Conservation (phyloP, 1,139 yeast species). For the Pichia sp. region DNA sequence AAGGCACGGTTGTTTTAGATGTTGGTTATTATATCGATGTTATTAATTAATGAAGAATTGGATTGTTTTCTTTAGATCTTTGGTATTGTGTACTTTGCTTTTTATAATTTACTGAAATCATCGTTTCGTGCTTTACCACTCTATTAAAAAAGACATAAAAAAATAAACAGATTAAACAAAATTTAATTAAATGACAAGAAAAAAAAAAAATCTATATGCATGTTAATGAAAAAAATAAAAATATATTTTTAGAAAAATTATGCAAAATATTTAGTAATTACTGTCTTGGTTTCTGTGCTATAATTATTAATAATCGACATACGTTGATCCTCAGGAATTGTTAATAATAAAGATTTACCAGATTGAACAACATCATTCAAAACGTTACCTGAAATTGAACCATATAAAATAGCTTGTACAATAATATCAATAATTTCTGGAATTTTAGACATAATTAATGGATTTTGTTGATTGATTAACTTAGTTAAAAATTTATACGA, state of each 20-base stretch:
- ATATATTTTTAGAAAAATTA: background rate
- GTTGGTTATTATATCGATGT: constrained; percentile 14
- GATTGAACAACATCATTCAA: constrained; percentile 61
- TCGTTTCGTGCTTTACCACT: no score
- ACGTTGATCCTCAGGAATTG: constrained; percentile 58
- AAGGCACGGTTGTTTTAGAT: constrained; percentile 23
- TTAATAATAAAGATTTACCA: constrained; percentile 44
- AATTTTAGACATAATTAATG: constrained; percentile 41
- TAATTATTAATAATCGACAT: constrained; percentile 56
- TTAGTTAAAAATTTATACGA: constrained; percentile 73
- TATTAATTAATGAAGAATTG: background rate
- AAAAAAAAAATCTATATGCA: background rate
- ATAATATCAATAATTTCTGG: constrained; percentile 69
- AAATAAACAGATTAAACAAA: background rate
- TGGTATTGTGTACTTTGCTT: no score
- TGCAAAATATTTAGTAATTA: constrained; percentile 57
- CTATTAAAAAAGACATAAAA: background rate
- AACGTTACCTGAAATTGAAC: constrained; percentile 60
- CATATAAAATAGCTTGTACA: constrained; percentile 68
- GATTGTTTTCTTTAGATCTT: no score
- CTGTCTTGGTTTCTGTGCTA: constrained; percentile 55
- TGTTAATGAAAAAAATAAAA: background rate
- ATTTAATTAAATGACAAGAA: background rate
- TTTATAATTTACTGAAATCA: no score
- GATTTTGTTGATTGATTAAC: constrained; percentile 64